Base-by-base conservation (phyloP, 495 filamentous ascomycete species). In the Hypoxylon fragiforme region DNA sequence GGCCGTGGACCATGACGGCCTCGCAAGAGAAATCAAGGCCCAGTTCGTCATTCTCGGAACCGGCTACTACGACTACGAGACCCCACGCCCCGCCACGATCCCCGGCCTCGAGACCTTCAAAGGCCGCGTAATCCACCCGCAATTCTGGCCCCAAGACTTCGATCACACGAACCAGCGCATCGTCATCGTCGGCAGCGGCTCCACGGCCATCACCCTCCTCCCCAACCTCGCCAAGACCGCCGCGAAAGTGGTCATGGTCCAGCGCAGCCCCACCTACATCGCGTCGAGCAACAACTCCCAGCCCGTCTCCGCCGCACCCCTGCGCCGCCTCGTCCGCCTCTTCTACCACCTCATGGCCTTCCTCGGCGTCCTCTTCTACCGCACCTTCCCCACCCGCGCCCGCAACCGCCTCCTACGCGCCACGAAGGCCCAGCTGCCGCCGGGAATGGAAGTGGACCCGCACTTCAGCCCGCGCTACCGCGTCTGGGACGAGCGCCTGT, bases 401-500 rank as follows among this genome's bases (percentile, higher is more conserved):
- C 66, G 74, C 8, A 72, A 65, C 44, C 20, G 82, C n/a, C 44
- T 91, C 4, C 64, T 62, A 11, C 47, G 58, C 5, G 56, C 48
- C 16, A 75, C 78, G 11, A 62, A 69, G 22, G 44, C 61, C 13
- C 73, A 81, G 26, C 77, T 92, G 2, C 85, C 86, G 3, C 45
- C 61, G 2, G 71, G 71, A 35, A 71, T 87, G 32, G 73, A 80
- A 9, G 52, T 77, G 28, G 81, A 87, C 30, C 82, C 82, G 1
- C 83, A 91, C 62, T 94, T 92, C 75, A 79, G 78, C 19, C 89
- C 89, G 0, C 54, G 59, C 11, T 94, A 94, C 61, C 77, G 80
- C 39, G 85, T 85, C 4, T 91, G 86, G 77, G 79, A 90, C 16
- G 88, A 94, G 65, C 82, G 89, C 0, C 67, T 92, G 0, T 90